Base-by-base conservation (phyloP, 371 early-diverging fungal genomes). In the Mortierella sp. region DNA sequence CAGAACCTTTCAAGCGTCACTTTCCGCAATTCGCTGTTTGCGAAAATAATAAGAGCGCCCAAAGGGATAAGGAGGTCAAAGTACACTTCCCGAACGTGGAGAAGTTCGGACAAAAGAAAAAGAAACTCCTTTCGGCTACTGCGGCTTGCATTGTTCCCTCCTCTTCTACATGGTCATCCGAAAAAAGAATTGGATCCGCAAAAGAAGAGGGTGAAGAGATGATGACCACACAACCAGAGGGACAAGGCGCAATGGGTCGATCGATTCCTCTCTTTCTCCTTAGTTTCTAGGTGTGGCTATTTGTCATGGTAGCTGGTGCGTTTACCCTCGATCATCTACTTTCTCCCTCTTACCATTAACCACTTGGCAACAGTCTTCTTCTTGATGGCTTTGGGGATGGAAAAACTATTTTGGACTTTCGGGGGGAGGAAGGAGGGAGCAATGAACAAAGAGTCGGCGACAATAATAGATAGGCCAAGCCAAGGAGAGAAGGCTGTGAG, bases 351-450 rank as follows among this genome's bases (percentile, higher is more conserved):
- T 14, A 4, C 43, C 24, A 2, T 3, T 24, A 10, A 21, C 34
- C 21, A 24, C 64, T 67, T 67, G 67, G 40, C 67, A 67, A 37
- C 40, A 34, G 61, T 34, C 61, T 67, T 24, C 11, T 10, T 2
- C 34, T 40, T 64, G 21, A 10, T 40, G 3, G 24, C 37, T 2
- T 67, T 24, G 67, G 24, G 40, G 10, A 40, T 37, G 67, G 64
- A 67, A 64, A 64, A 67, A 37, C 67, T 67, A 67, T 67, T 67
- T 67, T 67, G 67, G 67, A 67, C 43, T 67, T 67, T 67, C 43
- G 67, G 67, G 37, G 67, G 64, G 24, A 19, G 1, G 19, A 61
- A n/a, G n/a, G 43, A 34, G 9, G 24, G 67, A 40, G 37, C 3
- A 21, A 34, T 19, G 9, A 21, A 34, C 10, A 37, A 13, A 21